phyloP scores from a whole-genome alignment of 169 alveolate genomes.

The Amoebophrya sp. region DNA sequence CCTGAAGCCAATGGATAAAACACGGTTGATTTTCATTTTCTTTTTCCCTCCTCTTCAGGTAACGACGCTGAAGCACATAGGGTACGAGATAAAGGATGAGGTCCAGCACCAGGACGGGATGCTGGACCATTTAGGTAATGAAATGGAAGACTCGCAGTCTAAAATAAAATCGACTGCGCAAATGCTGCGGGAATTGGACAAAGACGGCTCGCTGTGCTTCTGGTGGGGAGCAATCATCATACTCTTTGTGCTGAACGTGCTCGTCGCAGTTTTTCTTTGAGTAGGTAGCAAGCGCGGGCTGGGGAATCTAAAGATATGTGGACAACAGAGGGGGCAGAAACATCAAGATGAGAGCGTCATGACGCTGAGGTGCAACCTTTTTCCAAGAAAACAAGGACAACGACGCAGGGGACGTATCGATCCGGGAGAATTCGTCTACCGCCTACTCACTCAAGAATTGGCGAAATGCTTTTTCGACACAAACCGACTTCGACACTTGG shows the following conservation, averaged over 20 bases:
- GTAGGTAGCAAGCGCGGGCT: too few species aligned
- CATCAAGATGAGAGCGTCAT: too few species aligned
- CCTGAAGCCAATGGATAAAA: not conserved
- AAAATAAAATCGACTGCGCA: not conserved
- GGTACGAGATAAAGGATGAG: not conserved
- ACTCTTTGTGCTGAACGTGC: not conserved
- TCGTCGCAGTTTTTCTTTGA: not conserved
- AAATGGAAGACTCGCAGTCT: not conserved
- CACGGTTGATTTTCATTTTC: not conserved
- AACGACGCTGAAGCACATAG: not conserved
- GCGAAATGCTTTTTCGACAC: too few species aligned
- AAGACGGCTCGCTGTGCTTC: not conserved
- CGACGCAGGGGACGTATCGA: too few species aligned
- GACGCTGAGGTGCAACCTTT: too few species aligned
- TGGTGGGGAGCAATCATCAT: not conserved
- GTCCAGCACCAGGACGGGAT: not conserved
- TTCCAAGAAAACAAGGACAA: too few species aligned
- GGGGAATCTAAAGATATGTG: too few species aligned
- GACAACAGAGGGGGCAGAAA: too few species aligned
- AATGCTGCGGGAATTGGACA: not conserved
- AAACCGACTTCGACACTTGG: too few species aligned
- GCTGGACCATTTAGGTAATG: not conserved
- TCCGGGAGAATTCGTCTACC: too few species aligned
- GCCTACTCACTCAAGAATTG: too few species aligned
- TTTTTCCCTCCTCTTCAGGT: not conserved